Percentiles rank a stretch among this genome's conserved stretches.
Evolutionary conservation across 805 yeast species (phyloP).

Genomic region (Candida maesae): DNA sequence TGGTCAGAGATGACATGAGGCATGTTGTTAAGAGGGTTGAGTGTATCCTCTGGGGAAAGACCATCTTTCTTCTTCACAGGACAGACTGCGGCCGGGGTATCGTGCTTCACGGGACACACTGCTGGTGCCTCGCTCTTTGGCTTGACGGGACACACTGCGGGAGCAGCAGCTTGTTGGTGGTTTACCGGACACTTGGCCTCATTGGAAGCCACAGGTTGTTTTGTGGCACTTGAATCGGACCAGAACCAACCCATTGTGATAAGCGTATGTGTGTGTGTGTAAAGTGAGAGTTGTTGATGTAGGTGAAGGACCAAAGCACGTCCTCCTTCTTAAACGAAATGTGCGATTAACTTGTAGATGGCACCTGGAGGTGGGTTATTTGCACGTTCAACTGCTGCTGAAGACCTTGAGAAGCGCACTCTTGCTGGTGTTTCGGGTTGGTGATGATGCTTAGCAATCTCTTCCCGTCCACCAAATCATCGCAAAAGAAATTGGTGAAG

Average conservation of each 20-base stretch:
- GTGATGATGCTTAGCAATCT: no score
- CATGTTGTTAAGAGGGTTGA: slow-evolving; percentile 89
- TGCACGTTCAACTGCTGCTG: no score
- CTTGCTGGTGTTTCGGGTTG: no score
- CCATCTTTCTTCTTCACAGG: slow-evolving; percentile 35
- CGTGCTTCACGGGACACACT: slow-evolving; percentile 39
- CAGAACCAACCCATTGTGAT: slow-evolving; percentile 83
- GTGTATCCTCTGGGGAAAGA: slow-evolving; percentile 10
- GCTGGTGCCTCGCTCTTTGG: slow-evolving; percentile 30
- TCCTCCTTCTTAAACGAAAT: no score
- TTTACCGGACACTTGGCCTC: slow-evolving; percentile 13
- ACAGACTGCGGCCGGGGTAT: slow-evolving; percentile 35
- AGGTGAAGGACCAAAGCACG: no score
- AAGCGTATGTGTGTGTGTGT: background rate
- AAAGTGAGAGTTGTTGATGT: background rate
- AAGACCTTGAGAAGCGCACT: no score
- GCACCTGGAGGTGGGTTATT: no score
- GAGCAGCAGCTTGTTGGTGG: slow-evolving; percentile 9
- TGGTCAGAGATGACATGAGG: slow-evolving; percentile 66
- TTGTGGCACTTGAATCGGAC: slow-evolving; percentile 44
- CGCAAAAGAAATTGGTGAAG: no score
- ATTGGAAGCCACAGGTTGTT: background rate
- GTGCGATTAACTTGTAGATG: no score
- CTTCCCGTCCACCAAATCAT: no score
- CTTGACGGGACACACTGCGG: slow-evolving; percentile 39